These are phyloP conservation scores for Akanthomyces uredinophilus DNA, from an alignment of 2,329 filamentous ascomycete genomes.

Conservation along the genomic window DNA sequence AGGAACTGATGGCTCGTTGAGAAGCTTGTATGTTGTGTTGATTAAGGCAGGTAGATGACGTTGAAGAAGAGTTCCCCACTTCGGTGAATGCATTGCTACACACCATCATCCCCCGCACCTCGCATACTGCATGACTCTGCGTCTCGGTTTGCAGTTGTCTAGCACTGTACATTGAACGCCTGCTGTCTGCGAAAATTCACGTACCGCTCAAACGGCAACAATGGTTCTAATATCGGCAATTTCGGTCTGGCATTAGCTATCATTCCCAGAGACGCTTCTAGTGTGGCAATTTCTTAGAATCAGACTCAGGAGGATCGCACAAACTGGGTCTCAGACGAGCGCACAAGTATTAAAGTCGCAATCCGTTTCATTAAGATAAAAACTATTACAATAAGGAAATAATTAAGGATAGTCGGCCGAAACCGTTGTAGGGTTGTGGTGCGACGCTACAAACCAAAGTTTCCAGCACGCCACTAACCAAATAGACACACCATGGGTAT, in stretches of 20 bases:
- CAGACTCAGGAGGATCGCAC: no score
- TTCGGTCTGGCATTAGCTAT: no score
- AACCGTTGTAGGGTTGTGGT: slow-evolving; percentile 1
- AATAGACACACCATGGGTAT: slow-evolving; percentile 14
- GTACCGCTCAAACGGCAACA: no score
- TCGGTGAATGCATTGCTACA: neutral
- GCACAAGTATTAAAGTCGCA: no score
- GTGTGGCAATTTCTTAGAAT: no score
- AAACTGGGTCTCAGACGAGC: no score
- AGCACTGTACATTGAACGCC: no score
- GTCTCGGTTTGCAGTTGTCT: neutral
- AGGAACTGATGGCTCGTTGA: no score
- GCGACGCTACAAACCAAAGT: slow-evolving; percentile 2
- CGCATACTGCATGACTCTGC: neutral
- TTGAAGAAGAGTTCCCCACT: neutral
- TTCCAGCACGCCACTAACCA: neutral
- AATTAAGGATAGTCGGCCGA: neutral
- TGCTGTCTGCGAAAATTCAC: no score
- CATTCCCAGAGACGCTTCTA: no score
- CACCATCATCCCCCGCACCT: neutral
- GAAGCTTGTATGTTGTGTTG: no score
- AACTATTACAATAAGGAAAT: slow-evolving; percentile 3
- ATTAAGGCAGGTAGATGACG: neutral
- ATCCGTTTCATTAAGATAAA: slow-evolving; percentile 8
- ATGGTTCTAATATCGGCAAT: no score